Base-by-base conservation (phyloP, 805 yeast species). In the Ogataea paraovalis region DNA sequence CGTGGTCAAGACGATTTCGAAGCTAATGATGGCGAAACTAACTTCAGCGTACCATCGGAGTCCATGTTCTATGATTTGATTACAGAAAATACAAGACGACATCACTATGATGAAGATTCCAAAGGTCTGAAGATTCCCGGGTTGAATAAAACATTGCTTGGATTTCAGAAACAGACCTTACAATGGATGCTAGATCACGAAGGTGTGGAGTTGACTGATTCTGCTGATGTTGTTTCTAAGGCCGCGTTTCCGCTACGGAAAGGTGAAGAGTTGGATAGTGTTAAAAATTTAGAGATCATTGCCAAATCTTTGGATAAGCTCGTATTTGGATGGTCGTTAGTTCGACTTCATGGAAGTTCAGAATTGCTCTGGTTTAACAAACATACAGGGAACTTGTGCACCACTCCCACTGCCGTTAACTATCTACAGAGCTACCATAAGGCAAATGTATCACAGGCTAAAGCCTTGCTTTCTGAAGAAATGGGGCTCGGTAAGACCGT, bases 401-500 rank as follows among this genome's bases (percentile, higher is more conserved):
- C 73, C 4, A 55, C 64, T 5, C 43, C 46, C 1, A 59, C 65
- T 20, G 69, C 74, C 1, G 42, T 65, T 2, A 43, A 59, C 3
- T 69, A 59, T 43, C 47, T 70, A 7, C 16, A 34, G 2, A 23
- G 50, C 2, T 41, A 27, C 0, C 45, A 56, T 1, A 43, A 44
- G 16, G 22, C 41, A 3, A 46, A 41, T 9, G 55, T 58, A 7
- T 19, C 12, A 3, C 57, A 60, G 2, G 82, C 78, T 0, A 72
- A 75, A 43, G 97, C 95, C 0, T 68, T 94, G 7, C 64, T 94
- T 30, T 85, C 94, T 1, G 99, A 92, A 59, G 99, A 94, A 65
- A 94, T 94, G 99, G 99, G 99, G 0, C 73, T 94, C 7, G 99
- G 99, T 0, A 94, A 94, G 60, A 92, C 99, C 0, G 82, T 94